phyloP scores from a whole-genome alignment of 495 filamentous ascomycete species.

The Venustampulla echinocandica region DNA sequence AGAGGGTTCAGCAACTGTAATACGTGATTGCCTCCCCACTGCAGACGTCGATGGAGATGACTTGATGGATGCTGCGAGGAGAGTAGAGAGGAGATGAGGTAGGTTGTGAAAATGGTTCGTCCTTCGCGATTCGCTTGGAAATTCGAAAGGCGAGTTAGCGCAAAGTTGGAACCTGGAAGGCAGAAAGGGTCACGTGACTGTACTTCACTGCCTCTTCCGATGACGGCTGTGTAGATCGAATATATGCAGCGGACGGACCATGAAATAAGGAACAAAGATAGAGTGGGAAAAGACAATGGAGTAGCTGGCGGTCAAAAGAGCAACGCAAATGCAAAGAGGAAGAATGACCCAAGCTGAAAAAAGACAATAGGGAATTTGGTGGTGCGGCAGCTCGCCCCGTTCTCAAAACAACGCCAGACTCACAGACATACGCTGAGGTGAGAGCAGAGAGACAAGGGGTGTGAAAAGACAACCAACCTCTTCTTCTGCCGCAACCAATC shows the following conservation, averaged over 20 bases:
- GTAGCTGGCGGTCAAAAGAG: neutral
- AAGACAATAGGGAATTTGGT: no score
- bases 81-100: conserved; percentile 5
- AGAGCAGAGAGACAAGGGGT: no score
- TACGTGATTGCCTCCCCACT: conserved; percentile 2
- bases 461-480: neutral
- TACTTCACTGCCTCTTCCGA: no score
- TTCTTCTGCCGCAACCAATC: conserved; percentile 12
- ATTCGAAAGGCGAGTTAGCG: no score
- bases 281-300: no score
- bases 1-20: conserved; percentile 6
- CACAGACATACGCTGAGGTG: neutral
- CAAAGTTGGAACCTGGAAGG: no score
- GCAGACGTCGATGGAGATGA: conserved; percentile 13
- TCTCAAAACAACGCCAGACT: conserved; percentile 9
- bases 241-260: neutral
- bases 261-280: neutral
- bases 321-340: neutral
- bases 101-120: conserved; percentile 5
- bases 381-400: no score
- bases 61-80: conserved; percentile 12
- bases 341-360: neutral
- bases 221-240: no score
- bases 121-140: conserved; percentile 1
- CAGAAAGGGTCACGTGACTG: no score